Conservation (phyloP, 176 grass and related monocot species). For the Alloteropsis semialata region DNA sequence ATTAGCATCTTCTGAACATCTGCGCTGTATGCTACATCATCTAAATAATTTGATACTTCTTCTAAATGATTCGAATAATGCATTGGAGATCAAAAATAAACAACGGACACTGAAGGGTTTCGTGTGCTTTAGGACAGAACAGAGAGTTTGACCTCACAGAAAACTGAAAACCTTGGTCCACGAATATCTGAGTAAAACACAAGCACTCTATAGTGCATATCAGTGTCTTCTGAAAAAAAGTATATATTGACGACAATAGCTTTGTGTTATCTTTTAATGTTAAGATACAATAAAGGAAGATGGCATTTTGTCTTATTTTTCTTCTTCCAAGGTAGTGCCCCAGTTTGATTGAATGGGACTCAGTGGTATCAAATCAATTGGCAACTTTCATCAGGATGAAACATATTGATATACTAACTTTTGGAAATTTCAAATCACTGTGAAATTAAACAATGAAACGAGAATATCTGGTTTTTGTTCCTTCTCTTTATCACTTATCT, state of each 20-base stretch:
- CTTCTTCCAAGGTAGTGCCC: neutral
- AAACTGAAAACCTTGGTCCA: neutral
- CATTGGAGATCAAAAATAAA: neutral
- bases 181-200: neutral
- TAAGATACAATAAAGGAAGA: neutral
- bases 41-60: neutral
- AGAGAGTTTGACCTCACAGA: neutral
- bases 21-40: neutral
- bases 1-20: neutral
- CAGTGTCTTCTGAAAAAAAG: neutral
- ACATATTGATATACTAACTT: neutral
- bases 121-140: too few relatives aligned
- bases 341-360: neutral
- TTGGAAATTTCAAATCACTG: neutral
- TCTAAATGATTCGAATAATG: neutral
- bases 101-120: neutral
- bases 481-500: neutral
- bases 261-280: neutral
- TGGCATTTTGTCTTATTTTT: neutral
- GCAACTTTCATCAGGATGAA: neutral
- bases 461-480: neutral
- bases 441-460: neutral
- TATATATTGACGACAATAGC: too few relatives aligned
- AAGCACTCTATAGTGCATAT: neutral
- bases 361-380: neutral